Conservation (phyloP, 2,329 filamentous ascomycete genomes). For the Monilinia laxa region DNA sequence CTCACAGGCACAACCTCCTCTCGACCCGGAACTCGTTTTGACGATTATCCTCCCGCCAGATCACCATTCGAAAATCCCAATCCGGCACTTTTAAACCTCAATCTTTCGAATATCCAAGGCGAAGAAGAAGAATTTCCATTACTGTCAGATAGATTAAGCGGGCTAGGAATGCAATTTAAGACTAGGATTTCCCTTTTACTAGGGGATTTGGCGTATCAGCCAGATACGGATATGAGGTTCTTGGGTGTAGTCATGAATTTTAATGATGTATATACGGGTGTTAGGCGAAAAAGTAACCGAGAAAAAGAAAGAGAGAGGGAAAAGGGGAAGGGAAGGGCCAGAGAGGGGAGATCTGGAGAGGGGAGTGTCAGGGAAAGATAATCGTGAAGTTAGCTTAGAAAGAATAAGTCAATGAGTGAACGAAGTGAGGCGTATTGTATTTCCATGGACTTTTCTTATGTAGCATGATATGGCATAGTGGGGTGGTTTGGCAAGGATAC, state of each 20-base stretch:
- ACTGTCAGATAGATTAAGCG: slow-evolving; percentile 69
- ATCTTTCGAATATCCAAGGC: slow-evolving; percentile 41
- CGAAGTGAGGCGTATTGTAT: slow-evolving; percentile 8
- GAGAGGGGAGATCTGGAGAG: slow-evolving; percentile 8
- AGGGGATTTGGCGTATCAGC: slow-evolving; percentile 88
- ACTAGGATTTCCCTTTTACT: slow-evolving; percentile 76
- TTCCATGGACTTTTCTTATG: slow-evolving; percentile 6
- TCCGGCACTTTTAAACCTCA: slow-evolving; percentile 37
- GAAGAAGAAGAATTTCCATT: slow-evolving; percentile 63
- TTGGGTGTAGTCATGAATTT: slow-evolving; percentile 98
- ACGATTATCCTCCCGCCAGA: slow-evolving; percentile 30
- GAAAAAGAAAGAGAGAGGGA: slow-evolving; percentile 8
- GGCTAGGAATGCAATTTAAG: slow-evolving; percentile 74
- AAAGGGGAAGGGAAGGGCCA: slow-evolving; percentile 7
- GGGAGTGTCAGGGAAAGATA: slow-evolving; percentile 9
- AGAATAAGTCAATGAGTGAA: not conserved
- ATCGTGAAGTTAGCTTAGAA: not conserved
- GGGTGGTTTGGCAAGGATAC: slow-evolving; percentile 12
- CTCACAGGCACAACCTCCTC: slow-evolving; percentile 34
- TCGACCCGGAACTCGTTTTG: slow-evolving; percentile 35
- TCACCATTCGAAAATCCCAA: slow-evolving; percentile 28
- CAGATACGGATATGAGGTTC: slow-evolving; percentile 93
- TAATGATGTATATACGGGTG: slow-evolving; percentile 90
- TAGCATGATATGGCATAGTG: slow-evolving; percentile 3
- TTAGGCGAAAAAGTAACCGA: slow-evolving; percentile 40